phyloP scores from a whole-genome alignment of 495 filamentous ascomycete species.

The Paragyromitra xinjiangensis region DNA sequence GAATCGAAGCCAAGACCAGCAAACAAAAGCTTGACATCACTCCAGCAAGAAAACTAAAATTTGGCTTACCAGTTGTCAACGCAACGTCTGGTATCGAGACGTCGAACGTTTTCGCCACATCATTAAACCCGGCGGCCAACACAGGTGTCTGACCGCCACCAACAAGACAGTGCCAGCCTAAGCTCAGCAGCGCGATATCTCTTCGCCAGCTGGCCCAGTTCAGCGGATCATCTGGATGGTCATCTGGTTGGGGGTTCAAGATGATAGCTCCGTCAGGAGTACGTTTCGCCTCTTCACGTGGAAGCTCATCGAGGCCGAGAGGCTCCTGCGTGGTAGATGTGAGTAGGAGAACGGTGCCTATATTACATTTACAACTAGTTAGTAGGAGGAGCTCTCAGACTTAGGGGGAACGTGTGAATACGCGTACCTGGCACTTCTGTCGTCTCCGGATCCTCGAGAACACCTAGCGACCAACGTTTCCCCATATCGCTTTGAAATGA shows the following conservation, averaged over 20 bases:
- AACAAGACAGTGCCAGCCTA: conserved; percentile 91
- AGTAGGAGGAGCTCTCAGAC: neutral
- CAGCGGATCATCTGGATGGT: conserved; percentile 87
- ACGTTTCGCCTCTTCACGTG: conserved; percentile 70
- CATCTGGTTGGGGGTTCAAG: conserved; percentile 90
- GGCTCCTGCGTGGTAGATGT: conserved; percentile 72
- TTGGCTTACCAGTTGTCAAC: conserved; percentile 72
- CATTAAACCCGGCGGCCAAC: conserved; percentile 86
- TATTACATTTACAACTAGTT: conserved; percentile 46
- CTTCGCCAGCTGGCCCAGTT: conserved; percentile 90
- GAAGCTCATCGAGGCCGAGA: conserved; percentile 56
- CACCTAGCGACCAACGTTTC: conserved; percentile 77
- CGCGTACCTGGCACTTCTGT: conserved; percentile 88
- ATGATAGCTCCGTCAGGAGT: conserved; percentile 86
- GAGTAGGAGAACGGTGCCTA: conserved; percentile 79
- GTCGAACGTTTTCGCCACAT: conserved; percentile 76
- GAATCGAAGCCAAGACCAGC: neutral
- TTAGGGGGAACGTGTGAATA: neutral
- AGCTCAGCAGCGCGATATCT: conserved; percentile 79
- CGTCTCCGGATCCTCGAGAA: conserved; percentile 81
- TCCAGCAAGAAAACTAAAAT: neutral
- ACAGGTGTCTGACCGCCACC: conserved; percentile 94
- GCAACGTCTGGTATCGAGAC: conserved; percentile 79
- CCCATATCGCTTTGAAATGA: conserved; percentile 31
- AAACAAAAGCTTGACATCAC: neutral